Evolutionary conservation across 176 grass and related monocot species (phyloP).

Genomic region (Musa troglodytarum): DNA sequence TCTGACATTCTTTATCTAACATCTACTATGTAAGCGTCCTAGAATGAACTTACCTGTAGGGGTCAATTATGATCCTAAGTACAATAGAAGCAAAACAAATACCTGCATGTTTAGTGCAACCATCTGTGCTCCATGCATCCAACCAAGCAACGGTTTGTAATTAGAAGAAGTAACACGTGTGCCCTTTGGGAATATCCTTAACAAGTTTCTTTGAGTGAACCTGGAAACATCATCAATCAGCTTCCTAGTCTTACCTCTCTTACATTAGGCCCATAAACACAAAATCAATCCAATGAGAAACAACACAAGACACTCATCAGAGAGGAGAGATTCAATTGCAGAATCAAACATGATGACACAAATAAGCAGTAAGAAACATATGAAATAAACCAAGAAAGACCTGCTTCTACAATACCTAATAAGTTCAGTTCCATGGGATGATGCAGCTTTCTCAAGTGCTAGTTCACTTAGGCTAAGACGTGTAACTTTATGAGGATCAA

Average conservation of each 20-base stretch:
- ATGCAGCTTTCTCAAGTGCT: not conserved
- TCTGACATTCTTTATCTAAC: too few relatives aligned
- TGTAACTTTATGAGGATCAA: not conserved
- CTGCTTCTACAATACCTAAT: not conserved
- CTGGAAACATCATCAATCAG: not conserved
- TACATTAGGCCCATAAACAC: too few relatives aligned
- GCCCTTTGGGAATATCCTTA: constrained; percentile 8
- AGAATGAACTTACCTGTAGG: too few relatives aligned
- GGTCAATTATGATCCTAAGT: too few relatives aligned
- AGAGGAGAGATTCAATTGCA: too few relatives aligned
- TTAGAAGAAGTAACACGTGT: constrained; percentile 9
- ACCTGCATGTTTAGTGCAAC: constrained; percentile 25
- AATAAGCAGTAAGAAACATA: not conserved
- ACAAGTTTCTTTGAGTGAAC: constrained; percentile 13
- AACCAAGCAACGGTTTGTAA: constrained; percentile 15
- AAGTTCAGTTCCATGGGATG: not conserved
- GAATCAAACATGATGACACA: too few relatives aligned
- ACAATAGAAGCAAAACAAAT: too few relatives aligned
- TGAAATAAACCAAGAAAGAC: not conserved
- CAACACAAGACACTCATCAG: too few relatives aligned
- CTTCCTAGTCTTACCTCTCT: not conserved
- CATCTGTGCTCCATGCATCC: constrained; percentile 18
- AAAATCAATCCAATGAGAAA: not conserved
- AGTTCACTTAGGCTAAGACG: constrained; percentile 12
- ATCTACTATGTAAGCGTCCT: too few relatives aligned